Conservation (phyloP, 2,329 filamentous ascomycete genomes). For the Aspergillus sp. region DNA sequence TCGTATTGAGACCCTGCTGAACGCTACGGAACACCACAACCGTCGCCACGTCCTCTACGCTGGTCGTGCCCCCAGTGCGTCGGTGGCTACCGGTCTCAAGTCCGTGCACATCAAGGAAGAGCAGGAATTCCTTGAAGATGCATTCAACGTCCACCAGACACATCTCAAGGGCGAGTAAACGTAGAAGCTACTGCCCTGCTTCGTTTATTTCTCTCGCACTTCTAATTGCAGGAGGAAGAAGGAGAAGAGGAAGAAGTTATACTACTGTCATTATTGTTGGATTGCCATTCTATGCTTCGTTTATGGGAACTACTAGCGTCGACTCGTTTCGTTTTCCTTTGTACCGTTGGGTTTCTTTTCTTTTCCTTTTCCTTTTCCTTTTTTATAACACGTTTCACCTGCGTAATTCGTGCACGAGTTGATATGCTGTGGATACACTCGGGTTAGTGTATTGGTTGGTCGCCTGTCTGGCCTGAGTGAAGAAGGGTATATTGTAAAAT, state of each 20-base stretch:
- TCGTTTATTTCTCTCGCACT: neutral
- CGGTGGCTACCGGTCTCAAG: constrained; percentile 90
- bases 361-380: neutral
- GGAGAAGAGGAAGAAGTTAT: neutral
- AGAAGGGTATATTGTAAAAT: too few species aligned
- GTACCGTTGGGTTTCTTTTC: neutral
- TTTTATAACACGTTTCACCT: neutral
- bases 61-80: constrained; percentile 84
- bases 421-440: too few species aligned
- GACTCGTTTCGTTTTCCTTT: neutral
- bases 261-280: neutral
- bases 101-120: constrained; percentile 83
- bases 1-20: constrained; percentile 90
- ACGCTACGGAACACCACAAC: constrained; percentile 84
- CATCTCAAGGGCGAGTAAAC: constrained; percentile 57
- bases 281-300: neutral
- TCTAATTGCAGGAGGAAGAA: neutral
- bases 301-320: neutral
- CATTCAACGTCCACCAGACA: constrained; percentile 56
- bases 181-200: neutral
- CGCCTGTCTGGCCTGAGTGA: too few species aligned
- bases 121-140: constrained; percentile 65
- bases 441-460: too few species aligned
- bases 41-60: constrained; percentile 95
- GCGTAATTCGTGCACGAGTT: too few species aligned